Evolutionary conservation across 768 basidiomycete species (phyloP).

Genomic region (Kwoniella heveanensis): DNA sequence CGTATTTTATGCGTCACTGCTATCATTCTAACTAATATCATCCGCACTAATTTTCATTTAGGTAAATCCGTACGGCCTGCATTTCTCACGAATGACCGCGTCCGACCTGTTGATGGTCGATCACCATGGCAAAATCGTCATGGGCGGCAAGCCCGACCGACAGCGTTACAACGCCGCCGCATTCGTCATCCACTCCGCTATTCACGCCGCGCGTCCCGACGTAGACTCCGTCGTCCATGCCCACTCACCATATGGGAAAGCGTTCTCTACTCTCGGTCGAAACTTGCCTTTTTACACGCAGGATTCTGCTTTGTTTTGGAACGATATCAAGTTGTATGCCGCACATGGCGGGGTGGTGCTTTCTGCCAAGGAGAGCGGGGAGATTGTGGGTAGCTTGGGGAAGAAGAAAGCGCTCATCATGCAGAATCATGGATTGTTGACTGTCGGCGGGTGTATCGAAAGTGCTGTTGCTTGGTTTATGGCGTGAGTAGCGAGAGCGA

Average conservation of each 20-base stretch:
- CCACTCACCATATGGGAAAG: conserved; percentile 61
- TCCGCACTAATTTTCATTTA: neutral
- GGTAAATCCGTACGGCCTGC: conserved; percentile 56
- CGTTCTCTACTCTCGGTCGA: conserved; percentile 60
- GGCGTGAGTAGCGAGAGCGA: too few relatives aligned
- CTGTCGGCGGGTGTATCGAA: conserved; percentile 41
- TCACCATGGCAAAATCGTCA: conserved; percentile 55
- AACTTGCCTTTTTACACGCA: conserved; percentile 36
- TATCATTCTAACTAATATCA: too few relatives aligned
- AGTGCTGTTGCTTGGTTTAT: conserved; percentile 36
- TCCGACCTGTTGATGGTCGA: conserved; percentile 61
- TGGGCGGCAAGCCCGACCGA: conserved; percentile 54
- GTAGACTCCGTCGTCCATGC: conserved; percentile 61
- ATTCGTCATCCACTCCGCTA: conserved; percentile 59
- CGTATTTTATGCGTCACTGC: too few relatives aligned
- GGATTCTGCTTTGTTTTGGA: conserved; percentile 35
- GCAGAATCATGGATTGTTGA: conserved; percentile 49
- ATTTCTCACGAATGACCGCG: conserved; percentile 61
- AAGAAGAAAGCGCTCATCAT: conserved; percentile 45
- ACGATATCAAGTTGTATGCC: conserved; percentile 55
- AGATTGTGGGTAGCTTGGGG: conserved; percentile 57
- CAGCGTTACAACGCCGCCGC: conserved; percentile 57
- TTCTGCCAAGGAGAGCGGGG: conserved; percentile 59
- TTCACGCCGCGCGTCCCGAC: conserved; percentile 62
- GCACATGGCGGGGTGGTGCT: conserved; percentile 62